Evolutionary conservation across 108 stramenopile genomes (phyloP).

Genomic region (Cyclotella sp.): DNA sequence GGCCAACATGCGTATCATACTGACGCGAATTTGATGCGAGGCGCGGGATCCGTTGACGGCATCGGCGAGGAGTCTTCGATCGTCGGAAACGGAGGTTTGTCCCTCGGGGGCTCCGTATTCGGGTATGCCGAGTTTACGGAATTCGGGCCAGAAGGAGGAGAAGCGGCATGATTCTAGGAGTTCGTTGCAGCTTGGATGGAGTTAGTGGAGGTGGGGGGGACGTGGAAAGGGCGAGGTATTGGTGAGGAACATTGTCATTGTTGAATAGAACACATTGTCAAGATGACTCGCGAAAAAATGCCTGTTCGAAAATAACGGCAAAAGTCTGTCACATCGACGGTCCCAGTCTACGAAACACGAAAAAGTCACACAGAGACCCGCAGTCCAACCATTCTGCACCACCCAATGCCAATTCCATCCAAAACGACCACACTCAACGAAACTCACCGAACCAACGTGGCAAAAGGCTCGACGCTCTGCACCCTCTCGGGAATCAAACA

Average conservation of each 20-base stretch:
- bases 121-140: conserved; percentile 54
- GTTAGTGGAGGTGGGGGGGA: not conserved
- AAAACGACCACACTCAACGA: not conserved
- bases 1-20: conserved; percentile 67
- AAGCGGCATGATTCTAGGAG: conserved; percentile 80
- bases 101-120: conserved; percentile 53
- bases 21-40: conserved; percentile 52
- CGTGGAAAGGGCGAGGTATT: no score
- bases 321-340: no score
- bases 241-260: no score
- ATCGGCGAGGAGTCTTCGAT: conserved; percentile 44
- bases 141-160: conserved; percentile 76
- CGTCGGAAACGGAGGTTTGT: conserved; percentile 51
- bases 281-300: no score
- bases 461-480: conserved; percentile 64
- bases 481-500: conserved; percentile 79
- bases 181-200: conserved; percentile 45
- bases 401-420: not conserved
- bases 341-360: no score
- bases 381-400: not conserved
- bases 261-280: no score
- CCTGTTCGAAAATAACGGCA: no score
- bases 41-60: conserved; percentile 51
- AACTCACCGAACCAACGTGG: conserved; percentile 59
- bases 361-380: not conserved